phyloP scores from a whole-genome alignment of 202 grass and related monocot genomes.

The Miscanthus sacchariflorus region DNA sequence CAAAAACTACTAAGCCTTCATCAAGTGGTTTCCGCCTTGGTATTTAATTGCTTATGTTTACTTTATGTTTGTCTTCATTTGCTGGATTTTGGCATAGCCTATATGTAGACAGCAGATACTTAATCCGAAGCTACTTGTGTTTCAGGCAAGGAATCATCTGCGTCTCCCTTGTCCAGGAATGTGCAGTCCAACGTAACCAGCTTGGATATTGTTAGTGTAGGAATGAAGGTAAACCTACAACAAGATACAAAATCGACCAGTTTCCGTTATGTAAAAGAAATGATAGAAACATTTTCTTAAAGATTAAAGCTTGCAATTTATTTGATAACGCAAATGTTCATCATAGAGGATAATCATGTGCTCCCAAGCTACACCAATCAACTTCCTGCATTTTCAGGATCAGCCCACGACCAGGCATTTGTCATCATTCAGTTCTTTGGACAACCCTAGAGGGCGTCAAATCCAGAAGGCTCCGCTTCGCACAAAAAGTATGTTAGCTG shows the following conservation, averaged over 20 bases:
- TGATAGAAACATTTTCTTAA: not conserved
- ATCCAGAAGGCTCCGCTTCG: constrained; percentile 74
- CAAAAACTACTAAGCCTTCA: constrained; percentile 57
- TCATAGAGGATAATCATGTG: not conserved
- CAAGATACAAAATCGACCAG: not conserved
- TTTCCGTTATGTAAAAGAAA: not conserved
- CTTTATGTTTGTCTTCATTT: constrained; percentile 8
- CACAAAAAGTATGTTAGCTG: constrained; percentile 79
- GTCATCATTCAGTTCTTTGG: constrained; percentile 73
- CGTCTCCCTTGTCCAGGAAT: constrained; percentile 60
- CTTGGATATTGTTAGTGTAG: constrained; percentile 49
- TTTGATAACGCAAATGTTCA: constrained; percentile 1
- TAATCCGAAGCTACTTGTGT: constrained; percentile 40
- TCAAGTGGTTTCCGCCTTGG: constrained; percentile 59
- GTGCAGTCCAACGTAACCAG: constrained; percentile 54
- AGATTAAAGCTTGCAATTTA: constrained; percentile 27
- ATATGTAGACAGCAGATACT: not conserved
- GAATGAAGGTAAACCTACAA: constrained; percentile 67
- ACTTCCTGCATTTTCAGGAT: constrained; percentile 59
- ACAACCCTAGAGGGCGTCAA: constrained; percentile 68
- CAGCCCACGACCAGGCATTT: constrained; percentile 52
- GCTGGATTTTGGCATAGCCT: not conserved
- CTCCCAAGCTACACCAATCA: not conserved
- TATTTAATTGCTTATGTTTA: constrained; percentile 52
- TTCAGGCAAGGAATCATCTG: constrained; percentile 66